phyloP scores from a whole-genome alignment of 352 stramenopile genomes.

The Pythium vanterpoolii region DNA sequence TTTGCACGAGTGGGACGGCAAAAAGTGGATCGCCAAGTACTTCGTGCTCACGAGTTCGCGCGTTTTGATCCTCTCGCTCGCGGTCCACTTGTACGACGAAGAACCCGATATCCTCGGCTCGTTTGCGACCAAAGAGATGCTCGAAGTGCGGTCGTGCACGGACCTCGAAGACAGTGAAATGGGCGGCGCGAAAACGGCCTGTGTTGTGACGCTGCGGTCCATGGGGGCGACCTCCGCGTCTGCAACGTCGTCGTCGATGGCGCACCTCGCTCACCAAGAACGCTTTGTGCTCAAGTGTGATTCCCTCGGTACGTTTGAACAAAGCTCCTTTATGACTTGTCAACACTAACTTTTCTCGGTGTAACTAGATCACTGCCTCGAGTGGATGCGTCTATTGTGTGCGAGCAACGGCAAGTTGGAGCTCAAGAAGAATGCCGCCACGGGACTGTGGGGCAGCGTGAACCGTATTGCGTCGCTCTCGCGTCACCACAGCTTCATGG shows the following conservation, averaged over 20 bases:
- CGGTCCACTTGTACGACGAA: slow-evolving; percentile 84
- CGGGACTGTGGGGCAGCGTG: slow-evolving; percentile 79
- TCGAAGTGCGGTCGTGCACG: slow-evolving; percentile 75
- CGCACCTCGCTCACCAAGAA: slow-evolving; percentile 27
- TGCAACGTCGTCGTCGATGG: neutral
- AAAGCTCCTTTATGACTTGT: neutral
- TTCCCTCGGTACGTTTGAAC: slow-evolving; percentile 50
- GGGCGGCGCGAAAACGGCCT: slow-evolving; percentile 48
- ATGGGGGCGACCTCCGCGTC: neutral
- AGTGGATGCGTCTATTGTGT: slow-evolving; percentile 87
- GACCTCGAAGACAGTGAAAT: slow-evolving; percentile 68
- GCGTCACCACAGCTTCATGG: slow-evolving; percentile 81
- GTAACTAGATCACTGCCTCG: slow-evolving; percentile 70
- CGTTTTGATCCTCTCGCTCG: slow-evolving; percentile 76
- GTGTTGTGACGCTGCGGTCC: slow-evolving; percentile 41
- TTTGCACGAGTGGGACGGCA: slow-evolving; percentile 81
- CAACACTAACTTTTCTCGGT: neutral
- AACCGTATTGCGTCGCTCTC: slow-evolving; percentile 84
- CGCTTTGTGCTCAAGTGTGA: slow-evolving; percentile 79
- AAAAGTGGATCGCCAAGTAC: slow-evolving; percentile 88
- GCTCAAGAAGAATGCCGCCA: slow-evolving; percentile 87
- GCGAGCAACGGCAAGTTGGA: slow-evolving; percentile 83
- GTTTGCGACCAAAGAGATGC: slow-evolving; percentile 76
- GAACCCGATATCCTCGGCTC: slow-evolving; percentile 83
- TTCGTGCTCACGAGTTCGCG: slow-evolving; percentile 83